These are phyloP conservation scores for Aspergillus sp. DNA, from an alignment of 2,329 filamentous ascomycete species.

Conservation along the genomic window DNA sequence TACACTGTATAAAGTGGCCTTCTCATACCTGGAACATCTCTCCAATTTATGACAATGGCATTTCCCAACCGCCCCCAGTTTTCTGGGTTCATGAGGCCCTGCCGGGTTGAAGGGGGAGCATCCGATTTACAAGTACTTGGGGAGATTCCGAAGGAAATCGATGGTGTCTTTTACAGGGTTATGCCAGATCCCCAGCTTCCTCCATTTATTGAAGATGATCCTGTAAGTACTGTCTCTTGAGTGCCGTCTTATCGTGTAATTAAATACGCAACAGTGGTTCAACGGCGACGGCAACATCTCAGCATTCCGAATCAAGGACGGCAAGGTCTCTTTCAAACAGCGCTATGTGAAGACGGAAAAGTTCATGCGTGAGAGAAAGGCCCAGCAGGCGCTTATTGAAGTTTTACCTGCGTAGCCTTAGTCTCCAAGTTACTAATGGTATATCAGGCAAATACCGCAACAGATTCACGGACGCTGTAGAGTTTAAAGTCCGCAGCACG, in stretches of 20 bases:
- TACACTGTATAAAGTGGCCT: too few relatives aligned
- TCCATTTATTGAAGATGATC: conserved; percentile 34
- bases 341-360: conserved; percentile 45
- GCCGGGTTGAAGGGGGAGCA: conserved; percentile 44
- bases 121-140: conserved; percentile 45
- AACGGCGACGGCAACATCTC: conserved; percentile 46
- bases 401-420: background rate
- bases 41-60: background rate
- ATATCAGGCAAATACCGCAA: conserved; percentile 42
- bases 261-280: conserved; percentile 24
- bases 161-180: conserved; percentile 52
- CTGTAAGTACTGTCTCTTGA: conserved; percentile 6
- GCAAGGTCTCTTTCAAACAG: conserved; percentile 34
- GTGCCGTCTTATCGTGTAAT: too few relatives aligned
- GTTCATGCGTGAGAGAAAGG: conserved; percentile 39
- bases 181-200: conserved; percentile 50
- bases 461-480: conserved; percentile 39
- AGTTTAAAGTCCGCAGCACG: conserved; percentile 34
- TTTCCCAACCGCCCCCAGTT: conserved; percentile 24
- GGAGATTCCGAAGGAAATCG: conserved; percentile 45
- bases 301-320: conserved; percentile 38
- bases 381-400: conserved; percentile 30
- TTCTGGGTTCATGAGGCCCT: conserved; percentile 32
- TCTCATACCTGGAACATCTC: too few relatives aligned
- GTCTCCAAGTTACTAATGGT: background rate